Evolutionary conservation across 257 asterid species (phyloP).

Genomic region (Solanum lycopersicoides): DNA sequence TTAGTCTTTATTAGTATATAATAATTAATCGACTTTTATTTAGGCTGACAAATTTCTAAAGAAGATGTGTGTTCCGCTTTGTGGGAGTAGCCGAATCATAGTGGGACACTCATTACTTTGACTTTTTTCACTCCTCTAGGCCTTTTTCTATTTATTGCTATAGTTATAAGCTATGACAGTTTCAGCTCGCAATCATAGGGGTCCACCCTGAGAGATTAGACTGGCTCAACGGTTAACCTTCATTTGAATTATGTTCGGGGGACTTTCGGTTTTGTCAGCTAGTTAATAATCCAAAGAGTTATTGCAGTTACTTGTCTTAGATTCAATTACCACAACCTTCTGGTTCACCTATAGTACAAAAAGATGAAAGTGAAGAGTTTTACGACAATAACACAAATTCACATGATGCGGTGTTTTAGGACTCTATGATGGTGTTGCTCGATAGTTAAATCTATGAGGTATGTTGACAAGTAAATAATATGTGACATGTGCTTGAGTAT

Average conservation of each 20-base stretch:
- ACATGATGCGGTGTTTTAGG: not conserved
- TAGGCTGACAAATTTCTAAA: not conserved
- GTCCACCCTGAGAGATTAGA: not conserved
- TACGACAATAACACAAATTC: not conserved
- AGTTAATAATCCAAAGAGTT: not conserved
- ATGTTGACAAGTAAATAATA: not conserved
- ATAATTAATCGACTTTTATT: not conserved
- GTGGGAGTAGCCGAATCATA: not conserved
- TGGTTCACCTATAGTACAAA: not conserved
- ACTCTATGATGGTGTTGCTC: not conserved
- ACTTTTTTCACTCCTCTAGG: not conserved
- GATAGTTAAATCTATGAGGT: not conserved
- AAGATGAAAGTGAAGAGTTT: not conserved
- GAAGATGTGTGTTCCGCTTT: not conserved
- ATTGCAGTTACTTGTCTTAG: not conserved
- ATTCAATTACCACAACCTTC: not conserved
- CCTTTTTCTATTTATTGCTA: not conserved
- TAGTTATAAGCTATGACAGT: not conserved
- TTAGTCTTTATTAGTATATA: not conserved
- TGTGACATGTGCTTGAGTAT: not conserved
- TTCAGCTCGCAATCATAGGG: not conserved
- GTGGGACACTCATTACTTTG: not conserved
- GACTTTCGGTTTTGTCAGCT: too few species aligned
- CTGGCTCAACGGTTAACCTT: not conserved
- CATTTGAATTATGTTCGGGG: not conserved